A percentile compares a stretch with the other conserved stretches of the same genome.
Conservation (phyloP, 345 rosid species). For the Geranium brycei region DNA sequence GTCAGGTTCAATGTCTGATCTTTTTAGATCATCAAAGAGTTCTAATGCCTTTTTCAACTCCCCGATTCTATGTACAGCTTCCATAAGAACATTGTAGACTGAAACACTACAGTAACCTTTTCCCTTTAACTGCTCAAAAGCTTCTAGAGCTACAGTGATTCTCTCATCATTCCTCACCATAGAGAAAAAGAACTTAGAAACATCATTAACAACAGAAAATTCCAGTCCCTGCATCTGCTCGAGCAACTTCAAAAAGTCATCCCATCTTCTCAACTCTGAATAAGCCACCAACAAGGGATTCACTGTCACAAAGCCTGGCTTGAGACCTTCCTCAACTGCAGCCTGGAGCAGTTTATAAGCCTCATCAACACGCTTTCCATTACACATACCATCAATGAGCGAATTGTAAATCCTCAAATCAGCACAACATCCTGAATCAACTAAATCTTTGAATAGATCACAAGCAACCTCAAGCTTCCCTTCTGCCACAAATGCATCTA, state of each 20-base stretch:
- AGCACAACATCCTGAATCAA: conserved; percentile 72
- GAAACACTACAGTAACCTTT: conserved; percentile 49
- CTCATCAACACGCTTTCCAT: conserved; percentile 45
- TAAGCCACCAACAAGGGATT: conserved; percentile 61
- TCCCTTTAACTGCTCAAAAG: conserved; percentile 40
- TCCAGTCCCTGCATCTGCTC: conserved; percentile 40
- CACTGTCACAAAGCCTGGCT: conserved; percentile 50
- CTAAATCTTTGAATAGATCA: conserved; percentile 66
- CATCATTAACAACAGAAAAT: conserved; percentile 42
- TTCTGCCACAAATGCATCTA: conserved; percentile 55
- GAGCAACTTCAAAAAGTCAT: conserved; percentile 40
- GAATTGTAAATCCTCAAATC: conserved; percentile 75
- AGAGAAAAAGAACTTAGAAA: conserved; percentile 42
- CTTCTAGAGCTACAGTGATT: conserved; percentile 38
- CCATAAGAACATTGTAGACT: conserved; percentile 56
- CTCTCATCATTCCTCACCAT: conserved; percentile 40
- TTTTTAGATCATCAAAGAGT: conserved; percentile 43
- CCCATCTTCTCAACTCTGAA: conserved; percentile 41
- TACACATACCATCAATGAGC: conserved; percentile 64
- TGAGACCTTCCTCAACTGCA: conserved; percentile 49
- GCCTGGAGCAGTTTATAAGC: conserved; percentile 56
- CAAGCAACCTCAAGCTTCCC: conserved; percentile 58
- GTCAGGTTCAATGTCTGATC: conserved; percentile 35
- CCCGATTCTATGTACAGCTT: conserved; percentile 38
- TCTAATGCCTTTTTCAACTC: conserved; percentile 45